These are phyloP conservation scores for Penicillium expansum DNA, from an alignment of 2,329 filamentous ascomycete species.

Conservation along the genomic window DNA sequence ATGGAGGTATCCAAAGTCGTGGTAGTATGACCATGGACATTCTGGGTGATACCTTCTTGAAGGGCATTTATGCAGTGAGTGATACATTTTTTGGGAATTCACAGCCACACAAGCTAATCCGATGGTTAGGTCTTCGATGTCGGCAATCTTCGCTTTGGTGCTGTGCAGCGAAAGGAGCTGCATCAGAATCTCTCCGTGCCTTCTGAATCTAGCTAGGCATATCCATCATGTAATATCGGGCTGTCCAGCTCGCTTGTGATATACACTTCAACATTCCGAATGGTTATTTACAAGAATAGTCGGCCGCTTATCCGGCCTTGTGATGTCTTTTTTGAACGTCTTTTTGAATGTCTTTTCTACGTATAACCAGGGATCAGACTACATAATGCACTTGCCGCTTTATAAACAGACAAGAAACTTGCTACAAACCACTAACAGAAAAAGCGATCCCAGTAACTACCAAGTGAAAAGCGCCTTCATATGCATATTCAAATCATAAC, in stretches of 20 bases:
- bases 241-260: not conserved
- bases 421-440: not conserved
- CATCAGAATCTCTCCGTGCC: conserved; percentile 23
- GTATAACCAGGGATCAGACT: too few species aligned
- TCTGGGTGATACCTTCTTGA: conserved; percentile 62
- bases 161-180: conserved; percentile 54
- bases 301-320: not conserved
- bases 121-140: conserved; percentile 58
- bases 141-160: conserved; percentile 59
- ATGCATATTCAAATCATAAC: not conserved
- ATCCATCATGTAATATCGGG: not conserved
- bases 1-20: conserved; percentile 64
- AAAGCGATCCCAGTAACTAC: not conserved
- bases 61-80: conserved; percentile 62
- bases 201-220: conserved; percentile 3
- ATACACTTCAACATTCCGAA: too few species aligned
- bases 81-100: not conserved
- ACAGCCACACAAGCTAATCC: not conserved
- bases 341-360: not conserved
- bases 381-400: not conserved
- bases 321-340: too few species aligned
- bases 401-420: not conserved
- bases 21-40: conserved; percentile 61
- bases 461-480: not conserved
- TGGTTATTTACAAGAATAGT: not conserved